Evolutionary conservation across 2,329 filamentous ascomycete genomes (phyloP).

Genomic region (Sporothrix dimorphospora): DNA sequence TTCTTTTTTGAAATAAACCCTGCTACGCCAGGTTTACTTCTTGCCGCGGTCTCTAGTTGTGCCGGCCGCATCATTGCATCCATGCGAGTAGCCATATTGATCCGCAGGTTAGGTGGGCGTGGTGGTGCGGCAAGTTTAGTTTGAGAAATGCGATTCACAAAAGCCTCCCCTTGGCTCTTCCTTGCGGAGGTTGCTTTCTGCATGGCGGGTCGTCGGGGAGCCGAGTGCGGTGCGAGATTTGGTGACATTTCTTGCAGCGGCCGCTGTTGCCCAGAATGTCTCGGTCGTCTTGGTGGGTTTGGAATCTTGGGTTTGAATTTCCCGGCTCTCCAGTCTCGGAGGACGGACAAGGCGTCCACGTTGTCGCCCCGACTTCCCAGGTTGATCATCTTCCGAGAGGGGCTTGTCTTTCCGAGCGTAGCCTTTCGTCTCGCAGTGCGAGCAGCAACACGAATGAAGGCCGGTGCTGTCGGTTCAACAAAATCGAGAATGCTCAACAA

Average conservation of each 20-base stretch:
- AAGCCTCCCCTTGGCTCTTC: background rate
- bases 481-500: conserved; percentile 65
- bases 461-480: conserved; percentile 55
- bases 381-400: conserved; percentile 59
- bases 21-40: conserved; percentile 38
- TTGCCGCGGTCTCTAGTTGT: conserved; percentile 57
- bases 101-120: background rate
- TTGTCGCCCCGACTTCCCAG: conserved; percentile 65
- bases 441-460: conserved; percentile 64
- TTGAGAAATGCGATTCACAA: background rate
- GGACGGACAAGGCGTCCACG: conserved; percentile 56
- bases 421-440: conserved; percentile 55
- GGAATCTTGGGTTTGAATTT: conserved; percentile 48
- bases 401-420: conserved; percentile 59
- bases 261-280: background rate
- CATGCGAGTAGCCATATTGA: background rate
- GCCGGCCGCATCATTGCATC: conserved; percentile 45
- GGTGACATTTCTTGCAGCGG: conserved; percentile 28
- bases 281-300: background rate
- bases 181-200: background rate
- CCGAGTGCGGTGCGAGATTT: conserved; percentile 2
- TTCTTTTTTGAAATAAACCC: conserved; percentile 57
- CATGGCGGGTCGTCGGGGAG: background rate
- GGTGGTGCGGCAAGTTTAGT: conserved; percentile 29
- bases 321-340: conserved; percentile 61